These are phyloP conservation scores for Microbotryomycetes sp. DNA, from an alignment of 1,284 basidiomycete genomes.

Conservation along the genomic window DNA sequence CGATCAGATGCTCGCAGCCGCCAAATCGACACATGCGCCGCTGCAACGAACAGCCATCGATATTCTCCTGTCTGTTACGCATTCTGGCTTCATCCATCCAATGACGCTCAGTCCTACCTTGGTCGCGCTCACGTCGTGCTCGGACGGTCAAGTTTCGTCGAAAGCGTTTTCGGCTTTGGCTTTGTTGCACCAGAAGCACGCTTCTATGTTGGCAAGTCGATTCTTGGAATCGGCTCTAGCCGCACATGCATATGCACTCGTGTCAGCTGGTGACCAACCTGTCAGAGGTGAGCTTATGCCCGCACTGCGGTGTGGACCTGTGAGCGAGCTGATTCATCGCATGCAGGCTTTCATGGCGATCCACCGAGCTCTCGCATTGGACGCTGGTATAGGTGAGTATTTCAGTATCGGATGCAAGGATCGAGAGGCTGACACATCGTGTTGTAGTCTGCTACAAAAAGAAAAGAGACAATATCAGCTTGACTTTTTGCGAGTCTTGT, in stretches of 20 bases:
- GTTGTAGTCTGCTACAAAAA: slow-evolving; percentile 55
- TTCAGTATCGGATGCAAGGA: rapidly evolving
- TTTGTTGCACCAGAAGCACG: slow-evolving; percentile 79
- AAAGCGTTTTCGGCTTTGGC: slow-evolving; percentile 75
- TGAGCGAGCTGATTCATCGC: slow-evolving; percentile 1
- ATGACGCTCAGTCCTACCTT: slow-evolving; percentile 84
- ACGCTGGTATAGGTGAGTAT: slow-evolving; percentile 62
- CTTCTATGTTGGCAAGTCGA: slow-evolving; percentile 77
- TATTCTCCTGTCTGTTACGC: slow-evolving; percentile 83
- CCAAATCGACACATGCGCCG: slow-evolving; percentile 60
- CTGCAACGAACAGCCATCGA: slow-evolving; percentile 83
- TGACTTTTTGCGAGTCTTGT: slow-evolving; percentile 77
- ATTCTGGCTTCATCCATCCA: slow-evolving; percentile 91
- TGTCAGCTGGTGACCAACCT: slow-evolving; percentile 49
- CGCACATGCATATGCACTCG: slow-evolving; percentile 73
- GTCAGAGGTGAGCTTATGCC: not conserved
- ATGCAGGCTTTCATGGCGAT: slow-evolving; percentile 57
- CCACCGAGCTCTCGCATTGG: slow-evolving; percentile 66
- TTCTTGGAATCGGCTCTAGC: slow-evolving; percentile 70
- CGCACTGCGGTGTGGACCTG: not conserved
- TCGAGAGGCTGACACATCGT: not conserved
- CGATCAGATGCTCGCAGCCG: slow-evolving; percentile 69
- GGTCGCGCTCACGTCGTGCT: slow-evolving; percentile 83
- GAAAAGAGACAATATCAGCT: slow-evolving; percentile 79
- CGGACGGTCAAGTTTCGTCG: slow-evolving; percentile 55